phyloP scores from a whole-genome alignment of 805 yeast genomes.

The Novakomyces olei region DNA sequence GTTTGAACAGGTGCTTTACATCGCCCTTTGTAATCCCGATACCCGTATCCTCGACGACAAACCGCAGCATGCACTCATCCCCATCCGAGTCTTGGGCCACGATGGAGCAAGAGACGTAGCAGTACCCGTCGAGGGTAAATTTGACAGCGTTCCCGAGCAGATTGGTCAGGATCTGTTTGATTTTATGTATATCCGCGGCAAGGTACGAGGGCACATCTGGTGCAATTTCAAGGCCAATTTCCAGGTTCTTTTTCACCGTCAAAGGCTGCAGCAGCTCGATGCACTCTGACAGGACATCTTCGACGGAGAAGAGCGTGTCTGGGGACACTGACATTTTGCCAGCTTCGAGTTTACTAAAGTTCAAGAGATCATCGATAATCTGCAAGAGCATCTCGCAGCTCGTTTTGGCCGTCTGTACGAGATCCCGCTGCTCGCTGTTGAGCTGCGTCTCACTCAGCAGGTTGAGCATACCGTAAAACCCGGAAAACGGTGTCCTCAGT shows the following conservation, averaged over 20 bases:
- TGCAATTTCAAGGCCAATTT: conserved; percentile 23
- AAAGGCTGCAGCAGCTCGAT: conserved; percentile 28
- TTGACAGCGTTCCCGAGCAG: conserved; percentile 33
- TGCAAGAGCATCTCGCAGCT: conserved; percentile 30
- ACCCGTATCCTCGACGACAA: conserved; percentile 27
- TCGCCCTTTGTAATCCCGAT: conserved; percentile 30
- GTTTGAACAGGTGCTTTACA: conserved; percentile 26
- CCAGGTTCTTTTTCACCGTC: conserved; percentile 23
- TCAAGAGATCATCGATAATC: conserved; percentile 32
- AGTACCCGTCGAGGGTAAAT: conserved; percentile 25
- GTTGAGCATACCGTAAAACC: conserved; percentile 26
- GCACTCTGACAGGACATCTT: conserved; percentile 25
- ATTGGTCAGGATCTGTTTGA: conserved; percentile 30
- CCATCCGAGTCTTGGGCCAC: conserved; percentile 18
- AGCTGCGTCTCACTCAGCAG: conserved; percentile 28
- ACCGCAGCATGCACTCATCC: conserved; percentile 7
- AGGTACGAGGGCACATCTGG: conserved; percentile 14
- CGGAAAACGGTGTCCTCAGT: conserved; percentile 34
- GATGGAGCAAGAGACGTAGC: conserved; percentile 16
- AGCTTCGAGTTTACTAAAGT: conserved; percentile 33
- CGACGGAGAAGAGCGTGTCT: conserved; percentile 24
- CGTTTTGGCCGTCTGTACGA: conserved; percentile 29
- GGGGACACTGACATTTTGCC: conserved; percentile 26
- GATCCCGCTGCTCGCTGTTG: conserved; percentile 24
- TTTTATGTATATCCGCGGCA: conserved; percentile 28